Evolutionary conservation across 2,329 filamentous ascomycete species (phyloP).

Genomic region (Clarireedia paspali): DNA sequence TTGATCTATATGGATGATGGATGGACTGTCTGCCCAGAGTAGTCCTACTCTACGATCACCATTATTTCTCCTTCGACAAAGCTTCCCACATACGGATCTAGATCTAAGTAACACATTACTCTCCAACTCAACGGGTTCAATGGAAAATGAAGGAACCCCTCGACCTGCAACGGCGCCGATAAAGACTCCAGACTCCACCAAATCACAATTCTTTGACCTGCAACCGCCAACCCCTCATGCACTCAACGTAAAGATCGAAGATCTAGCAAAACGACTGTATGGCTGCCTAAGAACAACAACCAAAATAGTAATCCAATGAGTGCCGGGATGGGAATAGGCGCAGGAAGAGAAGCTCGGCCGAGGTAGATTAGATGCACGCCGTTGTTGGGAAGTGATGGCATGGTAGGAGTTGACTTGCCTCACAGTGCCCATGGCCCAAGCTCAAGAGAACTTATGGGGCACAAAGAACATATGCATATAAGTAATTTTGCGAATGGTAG

Average conservation of each 20-base stretch:
- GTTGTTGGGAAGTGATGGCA: background rate
- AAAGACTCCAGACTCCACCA: background rate
- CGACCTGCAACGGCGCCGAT: background rate
- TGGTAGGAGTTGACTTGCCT: background rate
- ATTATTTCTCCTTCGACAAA: background rate
- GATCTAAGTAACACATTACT: background rate
- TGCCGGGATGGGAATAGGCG: background rate
- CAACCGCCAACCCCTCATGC: background rate
- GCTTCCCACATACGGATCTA: background rate
- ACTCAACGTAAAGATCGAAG: constrained; percentile 11
- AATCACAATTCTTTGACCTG: background rate
- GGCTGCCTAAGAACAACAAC: constrained; percentile 41
- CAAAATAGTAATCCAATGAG: background rate
- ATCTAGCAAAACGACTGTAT: constrained; percentile 33
- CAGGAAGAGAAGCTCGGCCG: background rate
- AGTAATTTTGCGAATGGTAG: background rate
- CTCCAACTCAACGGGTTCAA: background rate
- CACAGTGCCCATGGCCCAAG: background rate
- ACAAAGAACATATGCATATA: background rate
- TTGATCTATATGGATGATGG: background rate
- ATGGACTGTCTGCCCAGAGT: background rate
- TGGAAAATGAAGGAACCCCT: background rate
- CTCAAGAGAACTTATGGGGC: background rate
- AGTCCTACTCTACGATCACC: background rate
- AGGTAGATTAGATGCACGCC: background rate